These are phyloP conservation scores for Neoboletus brunneissimus DNA, from an alignment of 768 basidiomycete genomes.

Conservation along the genomic window DNA sequence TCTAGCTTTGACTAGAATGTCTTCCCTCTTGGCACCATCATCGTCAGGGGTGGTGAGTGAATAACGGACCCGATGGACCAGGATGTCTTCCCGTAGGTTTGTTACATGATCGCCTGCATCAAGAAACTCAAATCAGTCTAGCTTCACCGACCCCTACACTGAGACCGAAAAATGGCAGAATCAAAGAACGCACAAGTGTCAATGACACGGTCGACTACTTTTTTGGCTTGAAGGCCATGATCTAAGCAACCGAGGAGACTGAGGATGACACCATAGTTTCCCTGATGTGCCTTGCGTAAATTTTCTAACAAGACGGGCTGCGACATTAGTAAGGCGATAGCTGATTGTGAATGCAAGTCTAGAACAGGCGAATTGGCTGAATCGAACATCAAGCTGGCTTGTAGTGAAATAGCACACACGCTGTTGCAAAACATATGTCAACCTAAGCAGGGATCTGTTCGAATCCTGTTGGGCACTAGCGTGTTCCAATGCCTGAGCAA, in stretches of 20 bases:
- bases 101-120: constrained; percentile 81
- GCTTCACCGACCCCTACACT: background rate
- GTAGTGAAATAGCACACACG: constrained; percentile 39
- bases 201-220: constrained; percentile 84
- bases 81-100: constrained; percentile 87
- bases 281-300: constrained; percentile 85
- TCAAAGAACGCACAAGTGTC: constrained; percentile 53
- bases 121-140: constrained; percentile 8
- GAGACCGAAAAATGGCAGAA: background rate
- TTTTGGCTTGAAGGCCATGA: constrained; percentile 80
- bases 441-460: constrained; percentile 67
- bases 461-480: constrained; percentile 78
- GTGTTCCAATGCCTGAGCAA: constrained; percentile 67
- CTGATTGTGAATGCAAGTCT: constrained; percentile 77
- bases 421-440: constrained; percentile 81
- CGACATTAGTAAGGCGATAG: constrained; percentile 78
- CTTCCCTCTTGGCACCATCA: constrained; percentile 48
- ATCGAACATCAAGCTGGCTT: background rate
- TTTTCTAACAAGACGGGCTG: constrained; percentile 81
- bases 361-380: background rate
- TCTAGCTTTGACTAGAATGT: constrained; percentile 60
- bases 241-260: constrained; percentile 93
- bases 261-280: constrained; percentile 88
- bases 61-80: constrained; percentile 80
- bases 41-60: constrained; percentile 76